phyloP scores from a whole-genome alignment of 768 basidiomycete species.

The Grammothele lineata region DNA sequence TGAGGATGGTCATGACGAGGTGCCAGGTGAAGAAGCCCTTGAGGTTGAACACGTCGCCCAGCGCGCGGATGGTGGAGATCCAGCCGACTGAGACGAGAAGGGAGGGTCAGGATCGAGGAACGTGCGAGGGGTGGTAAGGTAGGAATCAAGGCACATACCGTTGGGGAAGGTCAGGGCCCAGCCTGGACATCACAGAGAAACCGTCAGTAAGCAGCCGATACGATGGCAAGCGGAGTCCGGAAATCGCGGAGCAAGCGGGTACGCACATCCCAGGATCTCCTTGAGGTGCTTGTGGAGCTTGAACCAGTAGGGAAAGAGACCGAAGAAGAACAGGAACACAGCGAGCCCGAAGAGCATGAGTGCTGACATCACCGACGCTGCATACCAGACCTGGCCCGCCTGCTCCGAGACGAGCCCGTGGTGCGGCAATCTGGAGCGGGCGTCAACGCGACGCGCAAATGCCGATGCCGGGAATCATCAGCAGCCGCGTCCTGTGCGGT shows the following conservation, averaged over 20 bases:
- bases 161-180: conserved; percentile 48
- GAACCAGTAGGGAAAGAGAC: conserved; percentile 44
- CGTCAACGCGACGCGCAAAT: conserved; percentile 1
- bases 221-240: conserved; percentile 1
- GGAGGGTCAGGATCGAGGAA: background rate
- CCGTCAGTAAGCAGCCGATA: too few species aligned
- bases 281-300: conserved; percentile 42
- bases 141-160: conserved; percentile 21
- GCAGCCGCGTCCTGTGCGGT: too few species aligned
- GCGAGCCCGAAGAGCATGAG: conserved; percentile 43
- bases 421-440: conserved; percentile 26
- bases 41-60: conserved; percentile 40
- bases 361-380: conserved; percentile 33
- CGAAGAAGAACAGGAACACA: conserved; percentile 43
- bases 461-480: too few species aligned
- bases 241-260: conserved; percentile 1
- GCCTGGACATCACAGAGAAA: too few species aligned
- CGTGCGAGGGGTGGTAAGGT: background rate
- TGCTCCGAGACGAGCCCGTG: conserved; percentile 32
- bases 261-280: conserved; percentile 44
- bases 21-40: conserved; percentile 37
- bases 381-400: conserved; percentile 45
- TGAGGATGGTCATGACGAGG: conserved; percentile 35
- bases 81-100: conserved; percentile 31
- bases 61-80: conserved; percentile 37